Percentiles rank a stretch among this genome's conserved stretches.
Conservation (phyloP, 495 filamentous ascomycete species). For the Xylaria telfairii region DNA sequence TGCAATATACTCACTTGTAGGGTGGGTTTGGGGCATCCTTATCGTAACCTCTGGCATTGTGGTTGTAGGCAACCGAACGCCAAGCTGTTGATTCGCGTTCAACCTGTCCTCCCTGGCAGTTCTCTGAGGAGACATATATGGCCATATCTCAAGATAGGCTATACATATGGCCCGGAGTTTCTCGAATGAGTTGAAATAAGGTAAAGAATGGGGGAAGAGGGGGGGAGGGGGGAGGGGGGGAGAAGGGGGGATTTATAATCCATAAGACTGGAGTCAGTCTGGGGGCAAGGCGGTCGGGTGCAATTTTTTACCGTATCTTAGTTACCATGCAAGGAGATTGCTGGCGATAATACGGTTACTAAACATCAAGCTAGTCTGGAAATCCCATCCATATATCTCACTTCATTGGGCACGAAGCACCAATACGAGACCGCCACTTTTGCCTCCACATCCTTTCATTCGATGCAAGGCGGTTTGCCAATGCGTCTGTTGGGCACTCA, state of each 20-base stretch:
- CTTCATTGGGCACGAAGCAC: neutral
- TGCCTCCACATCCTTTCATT: neutral
- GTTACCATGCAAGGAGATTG: neutral
- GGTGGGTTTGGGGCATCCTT: constrained; percentile 5
- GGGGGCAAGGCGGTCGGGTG: neutral
- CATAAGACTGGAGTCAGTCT: neutral
- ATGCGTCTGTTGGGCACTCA: no score
- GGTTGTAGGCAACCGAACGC: constrained; percentile 1
- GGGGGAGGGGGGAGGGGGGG: neutral
- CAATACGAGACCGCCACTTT: neutral
- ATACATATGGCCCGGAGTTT: no score
- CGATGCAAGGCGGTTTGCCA: neutral
- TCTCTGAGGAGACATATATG: constrained; percentile 10
- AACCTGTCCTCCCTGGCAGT: neutral
- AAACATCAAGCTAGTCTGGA: neutral
- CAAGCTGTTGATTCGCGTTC: neutral
- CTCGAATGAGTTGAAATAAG: neutral
- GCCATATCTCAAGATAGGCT: no score
- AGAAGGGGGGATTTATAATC: neutral
- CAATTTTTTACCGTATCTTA: neutral
- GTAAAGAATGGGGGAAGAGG: neutral
- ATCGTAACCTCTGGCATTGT: constrained; percentile 14
- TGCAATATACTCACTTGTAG: constrained; percentile 18
- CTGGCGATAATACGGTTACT: neutral
- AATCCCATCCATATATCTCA: neutral